A percentile compares a stretch with the other conserved stretches of the same genome.
phyloP scores from a whole-genome alignment of 768 basidiomycete genomes.

The Leccinum pellstonianum region DNA sequence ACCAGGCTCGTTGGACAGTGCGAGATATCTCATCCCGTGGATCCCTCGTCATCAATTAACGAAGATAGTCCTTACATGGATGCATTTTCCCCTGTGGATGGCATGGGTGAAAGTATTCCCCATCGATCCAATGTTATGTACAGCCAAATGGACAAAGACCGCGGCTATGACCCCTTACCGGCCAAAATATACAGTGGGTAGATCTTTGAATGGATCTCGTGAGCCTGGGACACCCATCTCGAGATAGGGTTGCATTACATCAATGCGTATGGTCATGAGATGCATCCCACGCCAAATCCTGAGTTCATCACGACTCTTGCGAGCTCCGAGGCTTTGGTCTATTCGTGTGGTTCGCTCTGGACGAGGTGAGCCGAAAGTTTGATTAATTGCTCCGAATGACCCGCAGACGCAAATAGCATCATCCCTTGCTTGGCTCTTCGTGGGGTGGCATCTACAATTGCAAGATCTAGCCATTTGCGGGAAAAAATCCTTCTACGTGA shows the following conservation, averaged over 20 bases:
- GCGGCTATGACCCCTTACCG: constrained; percentile 51
- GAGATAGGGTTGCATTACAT: constrained; percentile 76
- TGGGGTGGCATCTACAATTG: constrained; percentile 73
- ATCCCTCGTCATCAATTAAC: constrained; percentile 29
- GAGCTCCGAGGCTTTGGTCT: constrained; percentile 69
- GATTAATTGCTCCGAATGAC: constrained; percentile 6
- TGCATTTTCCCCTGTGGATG: constrained; percentile 50
- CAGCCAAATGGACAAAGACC: constrained; percentile 49
- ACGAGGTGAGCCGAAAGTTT: constrained; percentile 59
- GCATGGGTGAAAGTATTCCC: constrained; percentile 47
- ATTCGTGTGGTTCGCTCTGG: constrained; percentile 94
- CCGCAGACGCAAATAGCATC: constrained; percentile 47
- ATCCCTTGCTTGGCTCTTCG: constrained; percentile 89
- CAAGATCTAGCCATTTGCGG: constrained; percentile 63
- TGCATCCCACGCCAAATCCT: constrained; percentile 85
- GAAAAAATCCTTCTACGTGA: constrained; percentile 85
- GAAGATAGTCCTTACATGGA: constrained; percentile 34
- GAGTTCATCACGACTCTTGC: constrained; percentile 68
- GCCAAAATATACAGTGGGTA: constrained; percentile 64
- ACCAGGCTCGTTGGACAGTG: constrained; percentile 85
- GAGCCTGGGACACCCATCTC: constrained; percentile 8
- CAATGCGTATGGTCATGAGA: constrained; percentile 88
- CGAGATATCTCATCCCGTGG: constrained; percentile 86
- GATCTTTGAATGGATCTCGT: constrained; percentile 20
- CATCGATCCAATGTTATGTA: constrained; percentile 66